Percentiles rank a stretch among this genome's conserved stretches.
Evolutionary conservation across 1,284 basidiomycete genomes (phyloP).

Genomic region (Irpex sp.): DNA sequence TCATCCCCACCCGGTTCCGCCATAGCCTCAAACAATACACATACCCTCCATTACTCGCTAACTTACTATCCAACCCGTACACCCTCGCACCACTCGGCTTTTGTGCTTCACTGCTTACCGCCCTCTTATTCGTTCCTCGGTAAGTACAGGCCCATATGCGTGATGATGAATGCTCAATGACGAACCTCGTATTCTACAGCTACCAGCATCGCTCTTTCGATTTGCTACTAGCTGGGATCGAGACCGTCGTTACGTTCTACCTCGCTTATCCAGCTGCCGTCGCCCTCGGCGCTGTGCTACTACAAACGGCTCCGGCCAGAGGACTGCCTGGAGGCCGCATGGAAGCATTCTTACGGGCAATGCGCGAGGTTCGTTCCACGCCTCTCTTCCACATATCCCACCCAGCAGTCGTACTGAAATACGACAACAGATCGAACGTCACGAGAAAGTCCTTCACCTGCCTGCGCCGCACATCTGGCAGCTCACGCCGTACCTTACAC

Average conservation of each 20-base stretch:
- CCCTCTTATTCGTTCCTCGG: conserved; percentile 45
- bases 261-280: conserved; percentile 79
- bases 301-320: conserved; percentile 81
- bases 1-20: conserved; percentile 42
- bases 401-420: not conserved
- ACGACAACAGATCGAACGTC: conserved; percentile 61
- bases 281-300: conserved; percentile 75
- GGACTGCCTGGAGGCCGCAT: conserved; percentile 61
- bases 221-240: conserved; percentile 68
- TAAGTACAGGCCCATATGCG: conserved; percentile 29
- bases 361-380: conserved; percentile 63
- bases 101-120: conserved; percentile 37
- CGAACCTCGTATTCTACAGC: conserved; percentile 27
- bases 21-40: conserved; percentile 28
- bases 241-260: conserved; percentile 74
- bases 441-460: conserved; percentile 74
- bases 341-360: conserved; percentile 72
- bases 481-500: conserved; percentile 48
- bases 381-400: not conserved
- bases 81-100: conserved; percentile 41
- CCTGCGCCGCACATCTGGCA: conserved; percentile 87
- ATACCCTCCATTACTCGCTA: conserved; percentile 32
- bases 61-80: conserved; percentile 51
- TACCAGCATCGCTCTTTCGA: conserved; percentile 66
- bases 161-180: conserved; percentile 11